Evolutionary conservation across 257 asterid genomes (phyloP), one percentile per base, ranked within the genome.

Genomic region (Solanum piurae): DNA sequence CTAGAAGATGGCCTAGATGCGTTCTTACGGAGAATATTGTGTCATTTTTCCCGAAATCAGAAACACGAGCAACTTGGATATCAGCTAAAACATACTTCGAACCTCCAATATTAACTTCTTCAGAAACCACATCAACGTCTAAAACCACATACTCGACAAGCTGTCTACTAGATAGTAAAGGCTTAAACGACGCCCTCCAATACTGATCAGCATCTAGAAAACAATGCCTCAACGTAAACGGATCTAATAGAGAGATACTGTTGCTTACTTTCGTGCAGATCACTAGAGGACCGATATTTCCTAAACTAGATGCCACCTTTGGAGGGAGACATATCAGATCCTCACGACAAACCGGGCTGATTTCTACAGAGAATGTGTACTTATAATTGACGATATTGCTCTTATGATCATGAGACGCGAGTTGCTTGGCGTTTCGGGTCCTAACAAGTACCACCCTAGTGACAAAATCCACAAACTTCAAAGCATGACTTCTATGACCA

Each of bases 301-400:
- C 95, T 91, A 91, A 86, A 86, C 91, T 84, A 44, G 71, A 80
- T 12, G 93, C 82, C 37, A 90, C 89, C 79, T 90, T 88, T 42
- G 92, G 93, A 13, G 94, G 95, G 14, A 93, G 94, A 85, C 93
- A 93, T 36, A 93, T 90, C 91, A 93, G 87, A 77, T 93, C 95
- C 87, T 93, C 95, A 60, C 94, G 95, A 83, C 95, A 90, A 66
- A 93, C 86, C 1, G 92, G 93, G 84, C 92, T 14, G 69, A 93
- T 93, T 87, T 93, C 95, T 16, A 93, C 90, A 0, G 94, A 91
- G 88, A 93, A 90, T 23, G 95, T 91, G 77, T 90, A 89, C 86
- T 92, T 93, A 88, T 93, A 92, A 71, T 85, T 88, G 86, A 87
- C 88, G 16, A 42, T 90, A 82, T 90, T 93, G 90, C 93, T 93